Evolutionary conservation across 192 early-diverging fungal species (phyloP).

Genomic region (Backusella tuberculispora): DNA sequence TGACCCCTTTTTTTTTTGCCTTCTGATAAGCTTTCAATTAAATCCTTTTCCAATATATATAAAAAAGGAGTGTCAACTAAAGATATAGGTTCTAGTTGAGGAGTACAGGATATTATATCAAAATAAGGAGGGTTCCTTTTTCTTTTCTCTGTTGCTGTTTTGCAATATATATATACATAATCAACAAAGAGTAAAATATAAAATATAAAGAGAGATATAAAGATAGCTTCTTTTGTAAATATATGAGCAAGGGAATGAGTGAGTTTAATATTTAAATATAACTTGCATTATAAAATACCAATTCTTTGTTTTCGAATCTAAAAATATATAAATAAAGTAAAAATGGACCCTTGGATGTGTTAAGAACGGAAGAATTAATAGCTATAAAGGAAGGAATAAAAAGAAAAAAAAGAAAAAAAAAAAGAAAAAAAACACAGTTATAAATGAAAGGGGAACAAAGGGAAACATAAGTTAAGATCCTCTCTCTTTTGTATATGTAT

Average conservation of each 20-base stretch:
- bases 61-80: conserved; percentile 12
- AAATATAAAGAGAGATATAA: neutral
- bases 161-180: neutral
- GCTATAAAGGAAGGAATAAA: neutral
- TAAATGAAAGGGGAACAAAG: conserved; percentile 1
- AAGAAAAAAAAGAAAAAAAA: neutral
- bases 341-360: neutral
- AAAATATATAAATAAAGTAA: neutral
- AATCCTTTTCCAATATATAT: neutral
- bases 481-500: conserved; percentile 5
- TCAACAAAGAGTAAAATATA: neutral
- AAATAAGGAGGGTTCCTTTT: neutral
- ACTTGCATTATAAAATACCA: neutral
- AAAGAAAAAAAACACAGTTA: neutral
- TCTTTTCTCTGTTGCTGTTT: too few relatives aligned
- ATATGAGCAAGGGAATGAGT: neutral
- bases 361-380: conserved; percentile 14
- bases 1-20: neutral
- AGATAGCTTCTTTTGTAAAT: neutral
- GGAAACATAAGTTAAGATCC: neutral
- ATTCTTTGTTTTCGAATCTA: neutral
- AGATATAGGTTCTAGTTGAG: neutral
- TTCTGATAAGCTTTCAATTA: neutral
- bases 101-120: neutral
- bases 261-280: neutral